Conservation (phyloP, 805 yeast species). For the Spathaspora boniae region DNA sequence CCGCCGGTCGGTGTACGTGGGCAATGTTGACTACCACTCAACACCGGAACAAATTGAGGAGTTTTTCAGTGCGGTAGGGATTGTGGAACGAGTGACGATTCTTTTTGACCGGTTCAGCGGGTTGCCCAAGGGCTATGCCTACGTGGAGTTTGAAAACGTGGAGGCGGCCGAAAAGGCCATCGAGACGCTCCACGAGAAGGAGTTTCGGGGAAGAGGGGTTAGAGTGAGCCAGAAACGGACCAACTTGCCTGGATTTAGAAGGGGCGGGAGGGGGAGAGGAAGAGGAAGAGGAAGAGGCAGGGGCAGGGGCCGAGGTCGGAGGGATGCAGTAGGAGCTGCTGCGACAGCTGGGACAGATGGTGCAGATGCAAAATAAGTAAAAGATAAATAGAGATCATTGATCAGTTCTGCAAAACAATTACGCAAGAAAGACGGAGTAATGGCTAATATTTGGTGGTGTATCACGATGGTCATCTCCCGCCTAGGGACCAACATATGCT, state of each 20-base stretch:
- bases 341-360: conserved; percentile 3
- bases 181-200: conserved; percentile 34
- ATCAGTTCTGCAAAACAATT: not conserved
- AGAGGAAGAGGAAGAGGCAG: conserved; percentile 28
- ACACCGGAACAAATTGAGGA: conserved; percentile 51
- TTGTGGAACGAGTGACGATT: conserved; percentile 50
- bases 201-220: conserved; percentile 45
- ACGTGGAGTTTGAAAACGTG: conserved; percentile 49
- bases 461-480: not conserved
- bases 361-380: not conserved
- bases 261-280: conserved; percentile 29
- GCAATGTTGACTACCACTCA: conserved; percentile 46
- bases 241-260: conserved; percentile 46
- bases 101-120: conserved; percentile 45
- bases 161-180: conserved; percentile 48
- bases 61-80: conserved; percentile 43
- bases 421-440: not conserved
- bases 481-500: not conserved
- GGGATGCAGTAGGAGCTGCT: conserved; percentile 11
- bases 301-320: conserved; percentile 18
- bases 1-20: conserved; percentile 51
- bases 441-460: not conserved
- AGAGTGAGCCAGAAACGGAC: conserved; percentile 52
- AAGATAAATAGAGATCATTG: conserved; percentile 2
- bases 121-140: conserved; percentile 58